These are phyloP conservation scores for Erythrobasidium yunnanense DNA, from an alignment of 768 basidiomycete genomes.

Conservation along the genomic window DNA sequence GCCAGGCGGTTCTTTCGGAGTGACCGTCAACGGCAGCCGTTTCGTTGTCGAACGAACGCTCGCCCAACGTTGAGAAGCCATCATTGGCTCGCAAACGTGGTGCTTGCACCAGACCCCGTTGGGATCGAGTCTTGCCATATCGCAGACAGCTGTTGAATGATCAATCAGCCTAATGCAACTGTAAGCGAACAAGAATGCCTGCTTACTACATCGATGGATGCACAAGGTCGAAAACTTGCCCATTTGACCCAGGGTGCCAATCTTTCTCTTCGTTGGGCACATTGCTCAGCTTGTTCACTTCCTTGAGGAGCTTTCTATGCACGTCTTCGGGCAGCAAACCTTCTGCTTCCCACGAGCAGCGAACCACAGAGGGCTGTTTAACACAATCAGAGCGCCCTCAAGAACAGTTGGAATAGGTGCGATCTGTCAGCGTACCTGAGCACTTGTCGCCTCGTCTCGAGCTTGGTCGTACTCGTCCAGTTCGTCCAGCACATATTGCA, in stretches of 20 bases:
- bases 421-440: too few relatives aligned
- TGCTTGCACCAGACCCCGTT: too few relatives aligned
- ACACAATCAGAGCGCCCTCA: too few relatives aligned
- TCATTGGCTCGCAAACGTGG: too few relatives aligned
- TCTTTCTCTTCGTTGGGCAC: conserved; percentile 41
- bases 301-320: not conserved
- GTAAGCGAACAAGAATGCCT: too few relatives aligned
- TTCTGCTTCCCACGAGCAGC: not conserved
- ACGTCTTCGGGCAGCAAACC: not conserved
- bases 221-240: conserved; percentile 47
- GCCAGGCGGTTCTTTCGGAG: conserved; percentile 10
- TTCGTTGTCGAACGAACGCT: too few relatives aligned
- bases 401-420: too few relatives aligned
- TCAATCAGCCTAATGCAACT: too few relatives aligned
- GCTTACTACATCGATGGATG: conserved; percentile 44
- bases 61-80: too few relatives aligned
- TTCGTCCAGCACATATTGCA: not conserved
- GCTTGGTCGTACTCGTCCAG: not conserved
- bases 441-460: not conserved
- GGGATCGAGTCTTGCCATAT: too few relatives aligned
- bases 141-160: too few relatives aligned
- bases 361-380: not conserved
- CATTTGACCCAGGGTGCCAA: conserved; percentile 48
- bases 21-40: too few relatives aligned
- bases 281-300: not conserved